Base-by-base conservation (phyloP, 2,329 filamentous ascomycete genomes). In the Didymella glomerata region DNA sequence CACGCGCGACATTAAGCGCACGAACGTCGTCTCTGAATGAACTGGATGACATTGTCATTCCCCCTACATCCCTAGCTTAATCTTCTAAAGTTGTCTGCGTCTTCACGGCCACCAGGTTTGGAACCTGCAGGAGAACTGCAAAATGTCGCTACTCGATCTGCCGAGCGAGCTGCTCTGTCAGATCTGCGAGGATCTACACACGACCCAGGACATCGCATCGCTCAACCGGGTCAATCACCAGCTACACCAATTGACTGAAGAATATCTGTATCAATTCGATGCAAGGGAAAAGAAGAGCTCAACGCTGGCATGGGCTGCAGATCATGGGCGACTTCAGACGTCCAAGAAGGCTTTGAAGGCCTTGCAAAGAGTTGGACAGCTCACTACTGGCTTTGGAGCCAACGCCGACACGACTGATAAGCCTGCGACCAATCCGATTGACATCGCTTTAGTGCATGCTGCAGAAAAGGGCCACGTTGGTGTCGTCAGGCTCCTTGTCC, bases 231-330 rank as follows among this genome's bases (percentile, higher is more conserved):
- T 28, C 11, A 45, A 28, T 30, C 42, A n/a, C 14, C 24, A 27
- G n/a, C 10, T 45, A 24, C 14, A 18, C 30, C 42, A n/a, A 45
- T 13, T 45, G 42, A 45, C 42, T 30, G 42, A 18, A 24, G 42
- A 45, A 6, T 14, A 45, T 30, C 22, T 45, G 42, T 45, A 45
- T 45, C 42, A 24, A 7, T 27, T 45, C 42, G 42, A 45, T 30
- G 42, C 42, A 24, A 7, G 24, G 9, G 25, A 45, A 14, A 6
- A 24, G 28, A 45, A 30, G 13, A 45, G 42, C 14, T 45, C 42
- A 45, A 24, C 42, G 42, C 42, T 45, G 13, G 24, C 30, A 28
- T 45, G 42, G 42, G 42, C 42, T 30, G 42, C 42, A 24, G 25
- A 8, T 45, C 42, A 45, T 18, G 42, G 42, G 16, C 28, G 28